phyloP scores from a whole-genome alignment of 768 basidiomycete species.

The Mycena pura region DNA sequence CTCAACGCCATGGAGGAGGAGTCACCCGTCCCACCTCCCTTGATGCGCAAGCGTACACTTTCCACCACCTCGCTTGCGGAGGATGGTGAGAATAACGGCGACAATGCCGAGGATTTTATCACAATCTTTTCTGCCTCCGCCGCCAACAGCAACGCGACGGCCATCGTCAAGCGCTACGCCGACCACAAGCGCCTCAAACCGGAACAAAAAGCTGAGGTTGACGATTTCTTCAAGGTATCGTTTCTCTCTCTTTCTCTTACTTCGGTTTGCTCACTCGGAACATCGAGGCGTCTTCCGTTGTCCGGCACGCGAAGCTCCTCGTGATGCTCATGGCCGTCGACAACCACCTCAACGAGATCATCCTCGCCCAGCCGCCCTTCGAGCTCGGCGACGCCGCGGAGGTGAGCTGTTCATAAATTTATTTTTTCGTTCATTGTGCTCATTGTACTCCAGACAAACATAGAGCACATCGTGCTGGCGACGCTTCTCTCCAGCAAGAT shows the following conservation, averaged over 20 bases:
- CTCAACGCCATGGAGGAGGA: background rate
- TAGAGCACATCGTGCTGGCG: conserved; percentile 25
- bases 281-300: background rate
- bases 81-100: background rate
- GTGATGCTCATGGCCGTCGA: background rate
- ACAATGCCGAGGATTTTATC: background rate
- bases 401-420: background rate
- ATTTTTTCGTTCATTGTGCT: background rate
- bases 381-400: conserved; percentile 1
- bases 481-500: conserved; percentile 33
- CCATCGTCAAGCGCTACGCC: background rate
- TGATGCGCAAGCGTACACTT: background rate
- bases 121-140: background rate
- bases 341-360: conserved; percentile 18
- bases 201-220: background rate
- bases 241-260: background rate
- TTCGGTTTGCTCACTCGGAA: background rate
- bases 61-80: background rate
- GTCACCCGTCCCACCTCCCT: background rate
- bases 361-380: conserved; percentile 11
- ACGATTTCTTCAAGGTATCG: background rate
- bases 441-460: conserved; percentile 27
- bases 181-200: background rate
- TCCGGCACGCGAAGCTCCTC: background rate
- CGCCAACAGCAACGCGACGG: background rate